These are phyloP conservation scores for Plasmodium malariae DNA, from an alignment of 169 alveolate genomes.

Conservation along the genomic window DNA sequence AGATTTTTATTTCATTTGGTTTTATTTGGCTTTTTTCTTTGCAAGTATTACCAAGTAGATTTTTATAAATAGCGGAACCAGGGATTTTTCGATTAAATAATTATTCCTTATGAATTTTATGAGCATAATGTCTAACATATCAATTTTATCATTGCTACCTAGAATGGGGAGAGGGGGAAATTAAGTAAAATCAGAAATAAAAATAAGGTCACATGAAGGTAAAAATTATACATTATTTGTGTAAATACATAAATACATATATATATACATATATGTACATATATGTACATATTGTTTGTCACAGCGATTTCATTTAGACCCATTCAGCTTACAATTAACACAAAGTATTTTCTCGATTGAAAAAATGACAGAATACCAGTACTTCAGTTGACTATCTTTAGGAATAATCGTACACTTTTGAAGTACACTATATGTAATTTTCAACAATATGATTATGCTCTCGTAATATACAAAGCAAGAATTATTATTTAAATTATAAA, in stretches of 20 bases:
- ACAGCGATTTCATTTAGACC: background rate
- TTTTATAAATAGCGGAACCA: slow-evolving; percentile 55
- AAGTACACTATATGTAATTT: slow-evolving; percentile 44
- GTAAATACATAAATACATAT: background rate
- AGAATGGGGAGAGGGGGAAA: background rate
- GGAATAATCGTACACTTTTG: slow-evolving; percentile 11
- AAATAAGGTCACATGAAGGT: background rate
- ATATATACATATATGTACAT: background rate
- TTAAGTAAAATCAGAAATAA: background rate
- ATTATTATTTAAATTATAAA: slow-evolving; percentile 56
- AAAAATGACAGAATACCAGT: slow-evolving; percentile 67
- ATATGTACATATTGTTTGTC: background rate
- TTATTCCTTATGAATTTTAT: slow-evolving; percentile 60
- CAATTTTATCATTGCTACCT: slow-evolving; percentile 70
- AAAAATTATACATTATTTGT: background rate
- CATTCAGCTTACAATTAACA: slow-evolving; percentile 38
- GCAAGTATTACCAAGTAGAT: slow-evolving; percentile 55
- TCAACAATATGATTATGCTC: slow-evolving; percentile 61
- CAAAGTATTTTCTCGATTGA: slow-evolving; percentile 47
- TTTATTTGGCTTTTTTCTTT: background rate
- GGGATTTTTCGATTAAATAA: slow-evolving; percentile 40
- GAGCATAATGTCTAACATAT: slow-evolving; percentile 73
- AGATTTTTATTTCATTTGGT: too few relatives aligned
- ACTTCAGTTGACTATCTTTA: slow-evolving; percentile 14
- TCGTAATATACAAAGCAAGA: slow-evolving; percentile 70